Base-by-base conservation (phyloP, 768 basidiomycete genomes). In the Termitomyces sp. region DNA sequence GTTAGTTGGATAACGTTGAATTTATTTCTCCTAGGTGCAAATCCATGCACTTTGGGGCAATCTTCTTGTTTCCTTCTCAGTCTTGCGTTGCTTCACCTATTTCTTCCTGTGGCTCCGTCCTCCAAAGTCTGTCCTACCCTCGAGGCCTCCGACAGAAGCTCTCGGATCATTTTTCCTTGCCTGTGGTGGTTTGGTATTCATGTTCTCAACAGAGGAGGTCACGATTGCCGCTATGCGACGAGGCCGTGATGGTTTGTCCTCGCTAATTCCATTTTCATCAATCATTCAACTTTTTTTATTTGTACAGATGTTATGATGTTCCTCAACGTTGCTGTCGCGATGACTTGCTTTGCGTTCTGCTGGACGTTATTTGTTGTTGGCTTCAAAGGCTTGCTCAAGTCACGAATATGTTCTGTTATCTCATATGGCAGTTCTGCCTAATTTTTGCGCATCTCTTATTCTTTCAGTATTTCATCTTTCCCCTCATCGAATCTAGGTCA, bases 271-370 rank as follows among this genome's bases (percentile, higher is more conserved):
- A 34, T 30, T 27, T 58, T 46, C n/a, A 48, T 46, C 9, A 41
- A 45, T 22, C 39, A n/a, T 31, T 22, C 12, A 30, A 34, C 16
- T 13, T 16, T 37, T 64, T 55, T 50, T 53, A 51, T 57, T 20
- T 42, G n/a, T n/a, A n/a, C n/a, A 91, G 91, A 93, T 69, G 84
- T 92, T 49, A 89, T 94, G 88, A 90, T 94, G 90, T 91, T 94
- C 75, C 73, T 92, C 55, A 91, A 91, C 64, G 77, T 91, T 12
- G 86, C 91, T 9, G 86, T 97, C 36, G 91, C 95, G 4, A 78
- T 94, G 57, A 95, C 92, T 1, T 93, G 89, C 63, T 77, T 93
- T 49, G 86, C 88, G 24, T 94, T 94, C 74, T 87, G 86, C 68
- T 98, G 95, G 95, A 81, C 83, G 2, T 73, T 95, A 27, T 72